Conservation (phyloP, 179 eudicot species). For the Heliamphora pulchella region DNA sequence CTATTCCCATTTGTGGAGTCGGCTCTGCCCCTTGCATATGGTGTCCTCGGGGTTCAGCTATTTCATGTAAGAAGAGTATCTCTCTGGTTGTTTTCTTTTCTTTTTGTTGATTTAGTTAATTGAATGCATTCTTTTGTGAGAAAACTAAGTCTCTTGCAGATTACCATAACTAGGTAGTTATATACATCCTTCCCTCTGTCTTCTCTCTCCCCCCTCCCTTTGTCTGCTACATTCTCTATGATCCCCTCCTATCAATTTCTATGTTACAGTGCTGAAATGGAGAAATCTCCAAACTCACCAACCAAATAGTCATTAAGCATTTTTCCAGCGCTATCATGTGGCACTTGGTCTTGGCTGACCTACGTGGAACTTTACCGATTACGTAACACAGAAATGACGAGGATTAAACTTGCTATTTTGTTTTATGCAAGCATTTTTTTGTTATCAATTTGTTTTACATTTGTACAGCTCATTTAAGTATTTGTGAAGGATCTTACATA, state of each 20-base stretch:
- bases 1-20: constrained; percentile 85
- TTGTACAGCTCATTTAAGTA: not conserved
- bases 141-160: not conserved
- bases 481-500: no score
- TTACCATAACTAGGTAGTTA: not conserved
- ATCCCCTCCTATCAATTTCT: no score
- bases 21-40: constrained; percentile 90
- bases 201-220: not conserved
- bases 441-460: not conserved
- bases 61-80: constrained; percentile 59
- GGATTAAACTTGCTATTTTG: not conserved
- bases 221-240: not conserved
- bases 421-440: not conserved
- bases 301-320: not conserved
- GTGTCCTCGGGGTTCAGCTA: constrained; percentile 85
- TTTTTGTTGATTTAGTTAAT: constrained; percentile 2
- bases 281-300: not conserved
- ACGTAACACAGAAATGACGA: not conserved
- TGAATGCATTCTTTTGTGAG: not conserved
- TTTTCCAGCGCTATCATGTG: not conserved
- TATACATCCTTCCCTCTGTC: no score
- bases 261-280: no score
- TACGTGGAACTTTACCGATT: not conserved
- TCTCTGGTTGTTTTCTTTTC: not conserved
- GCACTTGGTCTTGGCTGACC: not conserved